Evolutionary conservation across 2,329 filamentous ascomycete species (phyloP).

Genomic region (Macrophomina tecta): DNA sequence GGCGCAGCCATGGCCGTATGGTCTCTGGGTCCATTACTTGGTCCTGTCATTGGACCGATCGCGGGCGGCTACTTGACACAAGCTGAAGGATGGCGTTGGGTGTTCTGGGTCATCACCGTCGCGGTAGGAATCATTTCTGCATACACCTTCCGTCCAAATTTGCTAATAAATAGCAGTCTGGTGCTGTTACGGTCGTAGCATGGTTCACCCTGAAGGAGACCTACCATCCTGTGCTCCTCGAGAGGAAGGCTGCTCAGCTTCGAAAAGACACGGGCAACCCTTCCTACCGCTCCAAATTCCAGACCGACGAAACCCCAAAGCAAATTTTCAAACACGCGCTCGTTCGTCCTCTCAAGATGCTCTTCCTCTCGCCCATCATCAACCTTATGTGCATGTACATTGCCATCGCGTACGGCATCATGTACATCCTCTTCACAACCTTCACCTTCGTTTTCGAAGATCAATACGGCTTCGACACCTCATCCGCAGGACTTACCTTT

Average conservation of each 20-base stretch:
- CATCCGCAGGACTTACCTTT: slow-evolving; percentile 24
- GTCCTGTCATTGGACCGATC: slow-evolving; percentile 52
- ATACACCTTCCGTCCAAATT: slow-evolving; percentile 33
- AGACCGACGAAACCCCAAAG: slow-evolving; percentile 29
- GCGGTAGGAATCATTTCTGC: slow-evolving; percentile 18
- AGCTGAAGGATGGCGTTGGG: slow-evolving; percentile 11
- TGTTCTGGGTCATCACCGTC: slow-evolving; percentile 17
- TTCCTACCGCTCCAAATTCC: slow-evolving; percentile 38
- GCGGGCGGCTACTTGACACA: slow-evolving; percentile 12
- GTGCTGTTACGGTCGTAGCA: slow-evolving; percentile 49
- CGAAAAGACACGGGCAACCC: slow-evolving; percentile 61
- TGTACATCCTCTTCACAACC: slow-evolving; percentile 35
- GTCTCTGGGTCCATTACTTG: slow-evolving; percentile 57
- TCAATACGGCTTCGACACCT: slow-evolving; percentile 24
- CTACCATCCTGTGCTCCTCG: slow-evolving; percentile 52
- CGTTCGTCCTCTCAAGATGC: slow-evolving; percentile 38
- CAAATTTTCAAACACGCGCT: slow-evolving; percentile 35
- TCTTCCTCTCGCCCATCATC: slow-evolving; percentile 35
- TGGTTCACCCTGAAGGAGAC: slow-evolving; percentile 62
- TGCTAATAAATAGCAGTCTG: slow-evolving; percentile 28
- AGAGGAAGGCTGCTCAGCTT: slow-evolving; percentile 61
- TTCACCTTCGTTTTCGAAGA: slow-evolving; percentile 30
- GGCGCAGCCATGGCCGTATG: slow-evolving; percentile 57
- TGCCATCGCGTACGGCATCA: slow-evolving; percentile 31
- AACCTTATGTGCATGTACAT: slow-evolving; percentile 31